Evolutionary conservation across 2,329 filamentous ascomycete genomes (phyloP).

Genomic region (Ascochyta viciae-villosae): DNA sequence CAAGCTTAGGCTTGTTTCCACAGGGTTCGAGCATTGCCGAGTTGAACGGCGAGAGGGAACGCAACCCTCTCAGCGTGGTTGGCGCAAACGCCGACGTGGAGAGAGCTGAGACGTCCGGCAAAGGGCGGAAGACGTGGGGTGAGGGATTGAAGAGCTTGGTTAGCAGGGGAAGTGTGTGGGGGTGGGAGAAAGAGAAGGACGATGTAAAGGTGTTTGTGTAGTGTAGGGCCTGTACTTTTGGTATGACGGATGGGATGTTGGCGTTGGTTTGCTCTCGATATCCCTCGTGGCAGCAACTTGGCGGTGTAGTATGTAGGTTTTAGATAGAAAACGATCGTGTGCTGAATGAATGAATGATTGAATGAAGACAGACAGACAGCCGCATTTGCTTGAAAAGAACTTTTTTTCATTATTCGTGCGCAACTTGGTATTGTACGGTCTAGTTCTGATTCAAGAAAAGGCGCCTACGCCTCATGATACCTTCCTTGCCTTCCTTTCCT

Average conservation of each 20-base stretch:
- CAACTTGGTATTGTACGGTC: not conserved
- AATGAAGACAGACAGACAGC: not conserved
- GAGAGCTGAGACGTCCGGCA: slow-evolving; percentile 19
- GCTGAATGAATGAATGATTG: not conserved
- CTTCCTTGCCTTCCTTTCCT: too few species aligned
- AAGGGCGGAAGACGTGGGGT: slow-evolving; percentile 33
- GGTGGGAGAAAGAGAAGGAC: slow-evolving; percentile 25
- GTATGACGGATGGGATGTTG: not conserved
- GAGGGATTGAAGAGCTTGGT: slow-evolving; percentile 30
- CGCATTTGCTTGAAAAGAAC: not conserved
- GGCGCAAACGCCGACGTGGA: slow-evolving; percentile 18
- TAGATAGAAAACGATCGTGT: not conserved
- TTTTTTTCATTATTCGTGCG: not conserved
- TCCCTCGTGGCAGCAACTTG: slow-evolving; percentile 1
- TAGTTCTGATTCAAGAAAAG: not conserved
- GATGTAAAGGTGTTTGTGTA: slow-evolving; percentile 34
- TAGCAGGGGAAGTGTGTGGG: slow-evolving; percentile 20
- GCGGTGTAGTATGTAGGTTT: not conserved
- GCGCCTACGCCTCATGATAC: not conserved
- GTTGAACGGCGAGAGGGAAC: slow-evolving; percentile 13
- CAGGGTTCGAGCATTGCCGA: slow-evolving; percentile 19
- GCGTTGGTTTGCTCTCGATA: slow-evolving; percentile 1
- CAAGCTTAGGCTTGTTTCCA: slow-evolving; percentile 23
- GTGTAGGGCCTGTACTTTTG: slow-evolving; percentile 1
- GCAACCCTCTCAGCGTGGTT: slow-evolving; percentile 25